Evolutionary conservation across 805 yeast genomes (phyloP).

Genomic region (Wickerhamiella galacta): DNA sequence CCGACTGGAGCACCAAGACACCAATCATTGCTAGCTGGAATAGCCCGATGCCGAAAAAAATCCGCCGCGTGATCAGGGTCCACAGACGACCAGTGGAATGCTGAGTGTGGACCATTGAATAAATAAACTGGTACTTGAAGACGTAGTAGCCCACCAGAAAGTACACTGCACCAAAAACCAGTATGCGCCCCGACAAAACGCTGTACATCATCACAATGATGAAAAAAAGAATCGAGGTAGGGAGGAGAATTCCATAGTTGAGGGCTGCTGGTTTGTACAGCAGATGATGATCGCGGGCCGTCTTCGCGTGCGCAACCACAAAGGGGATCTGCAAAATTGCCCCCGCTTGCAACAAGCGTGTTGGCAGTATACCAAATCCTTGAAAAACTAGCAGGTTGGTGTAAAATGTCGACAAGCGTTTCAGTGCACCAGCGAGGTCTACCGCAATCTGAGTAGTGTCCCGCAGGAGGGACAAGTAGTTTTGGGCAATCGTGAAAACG

Average conservation of each 20-base stretch:
- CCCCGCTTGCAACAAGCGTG: slow-evolving; percentile 67
- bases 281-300: slow-evolving; percentile 66
- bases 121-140: slow-evolving; percentile 77
- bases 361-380: slow-evolving; percentile 80
- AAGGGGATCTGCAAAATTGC: slow-evolving; percentile 60
- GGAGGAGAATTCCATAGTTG: slow-evolving; percentile 79
- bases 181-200: slow-evolving; percentile 73
- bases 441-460: slow-evolving; percentile 84
- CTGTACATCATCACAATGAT: slow-evolving; percentile 77
- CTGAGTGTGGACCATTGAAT: slow-evolving; percentile 85
- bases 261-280: slow-evolving; percentile 79
- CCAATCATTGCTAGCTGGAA: slow-evolving; percentile 93
- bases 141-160: slow-evolving; percentile 76
- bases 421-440: slow-evolving; percentile 66
- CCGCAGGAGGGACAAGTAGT: slow-evolving; percentile 70
- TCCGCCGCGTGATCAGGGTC: slow-evolving; percentile 77
- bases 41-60: slow-evolving; percentile 60
- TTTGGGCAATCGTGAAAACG: slow-evolving; percentile 75
- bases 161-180: slow-evolving; percentile 69
- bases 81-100: slow-evolving; percentile 95
- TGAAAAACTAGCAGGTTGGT: slow-evolving; percentile 72
- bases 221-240: slow-evolving; percentile 76
- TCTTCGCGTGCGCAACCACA: slow-evolving; percentile 44
- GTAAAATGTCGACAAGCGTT: slow-evolving; percentile 69
- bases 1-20: slow-evolving; percentile 63